Conservation (phyloP, 2,329 filamentous ascomycete species). For the Pseudocercospora pini-densiflorae region DNA sequence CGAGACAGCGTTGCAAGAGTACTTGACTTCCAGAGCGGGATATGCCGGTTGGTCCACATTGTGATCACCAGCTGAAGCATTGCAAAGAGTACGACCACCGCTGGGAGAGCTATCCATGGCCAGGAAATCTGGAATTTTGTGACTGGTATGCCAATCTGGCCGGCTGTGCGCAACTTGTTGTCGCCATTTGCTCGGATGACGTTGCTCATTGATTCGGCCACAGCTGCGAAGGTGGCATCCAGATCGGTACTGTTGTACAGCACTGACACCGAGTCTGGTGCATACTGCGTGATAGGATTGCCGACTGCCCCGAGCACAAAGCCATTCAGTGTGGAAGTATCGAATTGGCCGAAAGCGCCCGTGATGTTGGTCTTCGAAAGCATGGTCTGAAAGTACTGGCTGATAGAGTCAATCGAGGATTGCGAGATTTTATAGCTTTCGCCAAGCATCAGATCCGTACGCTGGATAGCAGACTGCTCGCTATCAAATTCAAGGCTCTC, state of each 20-base stretch:
- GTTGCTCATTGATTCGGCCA: constrained; percentile 27
- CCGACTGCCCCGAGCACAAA: constrained; percentile 7
- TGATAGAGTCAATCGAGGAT: constrained; percentile 11
- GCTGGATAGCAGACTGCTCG: constrained; percentile 4
- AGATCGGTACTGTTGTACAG: constrained; percentile 17
- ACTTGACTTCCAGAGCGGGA: constrained; percentile 25
- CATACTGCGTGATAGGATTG: background rate
- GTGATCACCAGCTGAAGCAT: constrained; percentile 12
- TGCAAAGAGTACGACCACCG: constrained; percentile 10
- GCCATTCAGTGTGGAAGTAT: constrained; percentile 5
- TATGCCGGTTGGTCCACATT: background rate
- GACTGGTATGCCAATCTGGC: background rate
- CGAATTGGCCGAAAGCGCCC: background rate
- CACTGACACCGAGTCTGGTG: constrained; percentile 16
- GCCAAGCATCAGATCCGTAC: constrained; percentile 16
- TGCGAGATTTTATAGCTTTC: constrained; percentile 22
- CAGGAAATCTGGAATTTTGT: constrained; percentile 7
- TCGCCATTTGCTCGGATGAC: constrained; percentile 9
- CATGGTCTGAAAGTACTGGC: constrained; percentile 12
- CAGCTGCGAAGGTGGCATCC: constrained; percentile 10
- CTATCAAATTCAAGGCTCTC: background rate
- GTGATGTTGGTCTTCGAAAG: constrained; percentile 5
- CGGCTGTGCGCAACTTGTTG: background rate
- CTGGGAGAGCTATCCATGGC: constrained; percentile 16
- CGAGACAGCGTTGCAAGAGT: constrained; percentile 14